Percentiles rank a stretch among this genome's conserved stretches.
Evolutionary conservation across 2,329 filamentous ascomycete genomes (phyloP).

Genomic region (Pseudodiploospora longispora): DNA sequence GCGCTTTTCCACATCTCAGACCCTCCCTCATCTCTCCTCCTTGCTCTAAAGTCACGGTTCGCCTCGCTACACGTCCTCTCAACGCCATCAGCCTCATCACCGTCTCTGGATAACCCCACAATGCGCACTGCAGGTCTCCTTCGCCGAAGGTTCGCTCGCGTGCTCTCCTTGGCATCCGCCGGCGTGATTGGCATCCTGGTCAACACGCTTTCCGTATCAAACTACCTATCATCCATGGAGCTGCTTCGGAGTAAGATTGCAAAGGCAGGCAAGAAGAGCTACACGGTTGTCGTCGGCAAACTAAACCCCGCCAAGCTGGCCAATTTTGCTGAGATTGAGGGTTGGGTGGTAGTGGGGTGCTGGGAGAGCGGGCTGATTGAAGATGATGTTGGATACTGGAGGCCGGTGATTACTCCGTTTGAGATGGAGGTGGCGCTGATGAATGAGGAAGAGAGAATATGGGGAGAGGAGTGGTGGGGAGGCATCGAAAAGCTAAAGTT

Average conservation of each 20-base stretch:
- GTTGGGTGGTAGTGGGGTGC: constrained; percentile 95
- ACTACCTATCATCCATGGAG: constrained; percentile 76
- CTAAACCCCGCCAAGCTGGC: constrained; percentile 92
- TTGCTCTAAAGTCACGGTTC: constrained; percentile 80
- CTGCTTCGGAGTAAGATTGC: constrained; percentile 66
- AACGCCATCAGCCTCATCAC: constrained; percentile 46
- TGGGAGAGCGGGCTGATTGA: constrained; percentile 95
- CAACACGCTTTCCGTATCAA: constrained; percentile 86
- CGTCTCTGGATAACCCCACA: constrained; percentile 37
- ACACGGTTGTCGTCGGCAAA: constrained; percentile 94
- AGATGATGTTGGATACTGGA: constrained; percentile 72
- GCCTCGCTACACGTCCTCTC: constrained; percentile 71
- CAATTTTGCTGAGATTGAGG: constrained; percentile 91
- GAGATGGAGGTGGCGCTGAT: constrained; percentile 74
- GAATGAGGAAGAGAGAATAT: constrained; percentile 67
- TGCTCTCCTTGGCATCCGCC: constrained; percentile 71
- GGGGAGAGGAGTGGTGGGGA: constrained; percentile 83
- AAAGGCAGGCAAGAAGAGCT: constrained; percentile 82
- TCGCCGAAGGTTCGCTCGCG: constrained; percentile 78
- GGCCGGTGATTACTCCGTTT: constrained; percentile 88
- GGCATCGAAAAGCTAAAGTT: constrained; percentile 67
- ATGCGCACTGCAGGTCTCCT: constrained; percentile 49
- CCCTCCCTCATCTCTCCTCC: constrained; percentile 72
- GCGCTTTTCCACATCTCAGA: constrained; percentile 78
- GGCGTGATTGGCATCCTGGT: constrained; percentile 89